phyloP scores from a whole-genome alignment of 163 green algal species.

The Scenedesmus sp. region DNA sequence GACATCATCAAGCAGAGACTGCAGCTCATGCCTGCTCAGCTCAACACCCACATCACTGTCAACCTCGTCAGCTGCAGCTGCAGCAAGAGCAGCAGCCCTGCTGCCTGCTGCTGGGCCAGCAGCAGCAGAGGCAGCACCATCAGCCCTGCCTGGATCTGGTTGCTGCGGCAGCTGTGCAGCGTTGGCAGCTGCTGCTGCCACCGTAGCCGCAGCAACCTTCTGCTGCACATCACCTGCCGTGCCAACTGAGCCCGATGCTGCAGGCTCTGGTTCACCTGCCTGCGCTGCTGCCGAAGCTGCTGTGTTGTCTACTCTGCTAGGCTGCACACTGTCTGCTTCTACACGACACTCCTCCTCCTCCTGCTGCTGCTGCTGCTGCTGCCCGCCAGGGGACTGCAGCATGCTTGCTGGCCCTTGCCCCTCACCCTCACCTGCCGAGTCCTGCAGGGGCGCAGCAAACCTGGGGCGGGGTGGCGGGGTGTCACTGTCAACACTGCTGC shows the following conservation, averaged over 20 bases:
- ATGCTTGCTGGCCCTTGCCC: not conserved
- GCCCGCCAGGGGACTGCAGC: not conserved
- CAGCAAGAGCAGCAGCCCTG: not conserved
- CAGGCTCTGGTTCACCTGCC: not conserved
- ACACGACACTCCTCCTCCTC: not conserved
- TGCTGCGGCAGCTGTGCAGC: not conserved
- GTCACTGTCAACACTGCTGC: conserved; percentile 35
- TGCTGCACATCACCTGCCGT: no score
- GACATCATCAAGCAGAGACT: not conserved
- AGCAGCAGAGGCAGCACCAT: not conserved
- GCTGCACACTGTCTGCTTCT: not conserved
- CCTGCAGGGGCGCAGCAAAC: not conserved
- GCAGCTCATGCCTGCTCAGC: not conserved
- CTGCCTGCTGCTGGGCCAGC: not conserved
- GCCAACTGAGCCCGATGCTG: not conserved
- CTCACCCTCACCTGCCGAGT: not conserved
- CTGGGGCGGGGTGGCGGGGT: not conserved
- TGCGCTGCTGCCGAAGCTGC: not conserved
- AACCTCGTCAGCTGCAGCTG: not conserved
- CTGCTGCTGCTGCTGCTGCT: conserved; percentile 12
- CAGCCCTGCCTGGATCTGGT: not conserved
- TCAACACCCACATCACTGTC: conserved; percentile 6
- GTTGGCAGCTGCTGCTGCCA: not conserved
- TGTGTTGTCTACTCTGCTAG: not conserved
- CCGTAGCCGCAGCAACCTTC: no score